Percentiles rank a stretch among this genome's conserved stretches.
These are phyloP conservation scores for Alternaria incomplexa DNA, from an alignment of 2,329 filamentous ascomycete species.

Conservation along the genomic window DNA sequence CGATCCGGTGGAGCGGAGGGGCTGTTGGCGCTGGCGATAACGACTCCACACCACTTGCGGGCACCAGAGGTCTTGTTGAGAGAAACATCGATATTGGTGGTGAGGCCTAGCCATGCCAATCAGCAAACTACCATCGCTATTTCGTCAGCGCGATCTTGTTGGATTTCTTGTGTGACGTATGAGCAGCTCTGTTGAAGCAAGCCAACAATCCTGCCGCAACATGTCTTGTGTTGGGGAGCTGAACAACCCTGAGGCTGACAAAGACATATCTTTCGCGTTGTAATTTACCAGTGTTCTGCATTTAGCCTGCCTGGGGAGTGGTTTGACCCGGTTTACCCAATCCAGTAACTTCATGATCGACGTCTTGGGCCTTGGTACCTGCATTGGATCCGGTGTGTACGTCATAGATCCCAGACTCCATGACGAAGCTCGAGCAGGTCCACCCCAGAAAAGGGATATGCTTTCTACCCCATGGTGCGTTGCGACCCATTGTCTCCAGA, in stretches of 20 bases:
- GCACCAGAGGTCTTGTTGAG: constrained; percentile 1
- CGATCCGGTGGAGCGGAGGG: background rate
- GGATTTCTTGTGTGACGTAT: background rate
- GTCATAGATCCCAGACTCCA: background rate
- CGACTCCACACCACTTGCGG: background rate
- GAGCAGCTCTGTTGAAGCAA: background rate
- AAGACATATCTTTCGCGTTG: background rate
- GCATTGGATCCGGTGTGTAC: constrained; percentile 12
- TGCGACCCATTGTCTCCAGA: background rate
- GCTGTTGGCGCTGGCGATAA: background rate
- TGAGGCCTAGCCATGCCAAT: background rate
- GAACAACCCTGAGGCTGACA: background rate
- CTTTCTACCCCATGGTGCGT: constrained; percentile 5
- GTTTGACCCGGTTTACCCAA: constrained; percentile 7
- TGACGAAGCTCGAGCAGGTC: background rate
- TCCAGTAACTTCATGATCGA: constrained; percentile 6
- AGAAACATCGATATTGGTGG: background rate
- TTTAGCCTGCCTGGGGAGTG: background rate
- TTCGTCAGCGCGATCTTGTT: background rate
- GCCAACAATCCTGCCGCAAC: background rate
- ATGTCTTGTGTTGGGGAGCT: background rate
- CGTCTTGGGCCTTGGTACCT: constrained; percentile 15
- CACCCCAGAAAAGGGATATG: constrained; percentile 4
- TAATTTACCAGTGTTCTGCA: constrained; percentile 6
- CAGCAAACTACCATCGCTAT: background rate